Conservation (phyloP, 768 basidiomycete genomes). For the Lentinula lateritia region DNA sequence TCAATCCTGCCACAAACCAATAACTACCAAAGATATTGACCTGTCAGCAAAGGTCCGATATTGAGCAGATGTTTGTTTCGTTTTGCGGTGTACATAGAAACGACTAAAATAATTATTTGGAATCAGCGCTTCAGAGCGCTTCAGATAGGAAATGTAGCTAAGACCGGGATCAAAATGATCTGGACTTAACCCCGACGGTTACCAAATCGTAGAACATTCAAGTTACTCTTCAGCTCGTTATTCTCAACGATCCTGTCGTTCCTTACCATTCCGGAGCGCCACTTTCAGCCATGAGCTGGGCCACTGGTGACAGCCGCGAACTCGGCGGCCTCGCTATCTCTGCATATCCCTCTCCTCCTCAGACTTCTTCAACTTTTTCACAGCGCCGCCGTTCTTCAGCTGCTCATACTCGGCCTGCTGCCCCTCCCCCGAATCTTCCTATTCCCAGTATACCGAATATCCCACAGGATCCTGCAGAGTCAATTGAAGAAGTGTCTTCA, state of each 20-base stretch:
- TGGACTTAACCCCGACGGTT: background rate
- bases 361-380: slow-evolving; percentile 24
- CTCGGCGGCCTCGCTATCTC: slow-evolving; percentile 1
- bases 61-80: too few relatives aligned
- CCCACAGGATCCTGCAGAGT: slow-evolving; percentile 8
- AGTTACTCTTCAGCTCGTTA: background rate
- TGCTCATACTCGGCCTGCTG: slow-evolving; percentile 57
- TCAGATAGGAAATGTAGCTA: background rate
- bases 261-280: background rate
- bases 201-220: background rate
- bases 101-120: too few relatives aligned
- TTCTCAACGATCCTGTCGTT: background rate
- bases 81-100: too few relatives aligned
- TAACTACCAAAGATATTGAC: too few relatives aligned
- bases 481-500: background rate
- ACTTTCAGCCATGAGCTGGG: slow-evolving; percentile 1
- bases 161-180: background rate
- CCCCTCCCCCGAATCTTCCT: slow-evolving; percentile 68
- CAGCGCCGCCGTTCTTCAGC: slow-evolving; percentile 69
- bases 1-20: too few relatives aligned
- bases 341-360: slow-evolving; percentile 1
- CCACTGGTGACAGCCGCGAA: background rate
- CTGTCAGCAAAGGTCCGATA: too few relatives aligned
- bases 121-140: too few relatives aligned
- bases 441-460: slow-evolving; percentile 60